Conservation (phyloP, 148 eudicot species). For the Dysphania ambrosioides region DNA sequence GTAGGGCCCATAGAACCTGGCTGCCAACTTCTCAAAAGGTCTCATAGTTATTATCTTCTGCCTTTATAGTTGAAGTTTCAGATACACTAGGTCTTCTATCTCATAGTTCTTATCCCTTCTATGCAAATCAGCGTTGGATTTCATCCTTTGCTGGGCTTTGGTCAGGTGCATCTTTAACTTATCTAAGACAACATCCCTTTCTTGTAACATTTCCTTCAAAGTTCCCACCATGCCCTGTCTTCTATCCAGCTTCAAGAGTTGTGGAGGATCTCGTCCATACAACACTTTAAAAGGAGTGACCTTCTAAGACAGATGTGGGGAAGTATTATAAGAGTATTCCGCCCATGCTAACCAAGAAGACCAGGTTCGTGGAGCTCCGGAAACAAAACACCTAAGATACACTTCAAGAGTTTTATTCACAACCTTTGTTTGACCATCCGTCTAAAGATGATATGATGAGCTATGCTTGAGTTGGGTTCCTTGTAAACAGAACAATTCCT, state of each 20-base stretch:
- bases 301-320: background rate
- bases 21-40: too few species aligned
- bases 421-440: background rate
- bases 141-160: background rate
- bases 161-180: background rate
- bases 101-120: too few species aligned
- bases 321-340: background rate
- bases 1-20: too few species aligned
- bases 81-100: too few species aligned
- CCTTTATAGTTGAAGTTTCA: too few species aligned
- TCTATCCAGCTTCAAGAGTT: background rate
- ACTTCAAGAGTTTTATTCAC: background rate
- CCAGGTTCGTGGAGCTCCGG: too few species aligned
- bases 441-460: background rate
- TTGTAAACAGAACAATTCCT: background rate
- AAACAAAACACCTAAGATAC: background rate
- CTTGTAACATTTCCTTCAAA: background rate
- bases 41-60: too few species aligned
- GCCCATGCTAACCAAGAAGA: background rate
- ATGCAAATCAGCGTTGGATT: background rate
- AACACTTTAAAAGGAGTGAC: background rate
- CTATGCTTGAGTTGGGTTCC: too few species aligned
- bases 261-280: background rate
- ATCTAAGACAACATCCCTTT: background rate
- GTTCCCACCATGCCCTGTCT: background rate